phyloP scores from a whole-genome alignment of 805 yeast species.

The Kazachstania martiniae region DNA sequence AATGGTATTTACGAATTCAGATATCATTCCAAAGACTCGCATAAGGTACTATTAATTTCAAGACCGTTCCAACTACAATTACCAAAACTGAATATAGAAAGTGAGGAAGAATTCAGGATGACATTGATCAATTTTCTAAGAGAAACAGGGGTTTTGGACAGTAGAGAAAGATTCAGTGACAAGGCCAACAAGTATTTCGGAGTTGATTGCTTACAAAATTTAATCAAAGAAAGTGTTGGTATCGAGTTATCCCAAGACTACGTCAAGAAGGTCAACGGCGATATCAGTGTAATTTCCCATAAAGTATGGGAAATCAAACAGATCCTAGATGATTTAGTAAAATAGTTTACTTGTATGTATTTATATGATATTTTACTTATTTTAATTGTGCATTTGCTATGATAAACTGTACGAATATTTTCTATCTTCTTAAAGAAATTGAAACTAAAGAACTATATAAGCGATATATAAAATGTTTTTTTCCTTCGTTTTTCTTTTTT shows the following conservation, averaged over 20 bases:
- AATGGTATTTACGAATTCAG: constrained; percentile 67
- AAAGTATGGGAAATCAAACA: constrained; percentile 21
- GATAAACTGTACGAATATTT: too few species aligned
- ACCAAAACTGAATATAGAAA: constrained; percentile 24
- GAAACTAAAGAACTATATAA: too few species aligned
- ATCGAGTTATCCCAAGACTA: constrained; percentile 29
- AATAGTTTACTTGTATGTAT: background rate
- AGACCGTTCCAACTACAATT: constrained; percentile 52
- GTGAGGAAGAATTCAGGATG: constrained; percentile 7
- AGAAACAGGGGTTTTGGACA: constrained; percentile 14
- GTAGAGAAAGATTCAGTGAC: constrained; percentile 14
- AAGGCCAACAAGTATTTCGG: constrained; percentile 17
- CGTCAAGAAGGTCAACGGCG: constrained; percentile 22
- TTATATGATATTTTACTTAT: background rate
- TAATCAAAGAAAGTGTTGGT: constrained; percentile 26
- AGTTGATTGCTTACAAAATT: constrained; percentile 17
- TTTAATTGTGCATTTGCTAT: too few species aligned
- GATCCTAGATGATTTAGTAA: constrained; percentile 17
- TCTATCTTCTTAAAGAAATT: too few species aligned
- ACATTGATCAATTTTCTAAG: constrained; percentile 15
- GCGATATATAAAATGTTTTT: too few species aligned
- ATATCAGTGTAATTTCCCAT: constrained; percentile 18
- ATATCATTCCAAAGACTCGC: constrained; percentile 56
- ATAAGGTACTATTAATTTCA: constrained; percentile 57
- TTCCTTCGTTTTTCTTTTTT: too few species aligned